These are phyloP conservation scores for Aspergillus heteromorphus DNA, from an alignment of 495 filamentous ascomycete species.

Conservation along the genomic window DNA sequence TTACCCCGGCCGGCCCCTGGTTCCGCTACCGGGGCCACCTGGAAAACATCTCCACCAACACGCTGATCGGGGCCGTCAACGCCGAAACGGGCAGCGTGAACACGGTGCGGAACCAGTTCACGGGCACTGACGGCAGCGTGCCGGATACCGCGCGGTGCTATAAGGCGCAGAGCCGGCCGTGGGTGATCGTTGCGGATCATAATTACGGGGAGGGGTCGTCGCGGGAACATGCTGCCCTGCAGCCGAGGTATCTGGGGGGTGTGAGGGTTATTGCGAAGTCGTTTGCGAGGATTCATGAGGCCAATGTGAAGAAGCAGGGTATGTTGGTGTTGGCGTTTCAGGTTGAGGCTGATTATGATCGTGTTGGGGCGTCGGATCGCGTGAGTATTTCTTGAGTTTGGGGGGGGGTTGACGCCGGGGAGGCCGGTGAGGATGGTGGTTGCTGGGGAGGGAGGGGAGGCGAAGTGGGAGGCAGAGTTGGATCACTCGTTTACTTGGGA, in stretches of 20 bases:
- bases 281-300: slow-evolving; percentile 95
- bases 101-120: slow-evolving; percentile 79
- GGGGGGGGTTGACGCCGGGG: slow-evolving; percentile 46
- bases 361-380: slow-evolving; percentile 73
- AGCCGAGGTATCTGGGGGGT: slow-evolving; percentile 86
- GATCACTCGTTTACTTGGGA: slow-evolving; percentile 7
- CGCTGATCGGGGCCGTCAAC: slow-evolving; percentile 90
- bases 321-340: slow-evolving; percentile 88
- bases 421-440: background rate
- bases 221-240: slow-evolving; percentile 88
- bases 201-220: slow-evolving; percentile 93
- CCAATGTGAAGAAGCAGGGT: slow-evolving; percentile 96
- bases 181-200: slow-evolving; percentile 93
- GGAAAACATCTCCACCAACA: slow-evolving; percentile 97
- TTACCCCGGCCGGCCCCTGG: slow-evolving; percentile 88
- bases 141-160: slow-evolving; percentile 84
- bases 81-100: slow-evolving; percentile 81
- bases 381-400: slow-evolving; percentile 66
- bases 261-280: slow-evolving; percentile 83
- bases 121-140: slow-evolving; percentile 66
- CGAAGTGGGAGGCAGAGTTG: slow-evolving; percentile 2
- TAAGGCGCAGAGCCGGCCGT: slow-evolving; percentile 79
- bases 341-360: slow-evolving; percentile 85
- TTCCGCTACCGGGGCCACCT: slow-evolving; percentile 93
- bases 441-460: slow-evolving; percentile 47